Evolutionary conservation across 2,329 filamentous ascomycete species (phyloP), one percentile per base, ranked within the genome.

Genomic region (Stagonosporopsis rhizophila): DNA sequence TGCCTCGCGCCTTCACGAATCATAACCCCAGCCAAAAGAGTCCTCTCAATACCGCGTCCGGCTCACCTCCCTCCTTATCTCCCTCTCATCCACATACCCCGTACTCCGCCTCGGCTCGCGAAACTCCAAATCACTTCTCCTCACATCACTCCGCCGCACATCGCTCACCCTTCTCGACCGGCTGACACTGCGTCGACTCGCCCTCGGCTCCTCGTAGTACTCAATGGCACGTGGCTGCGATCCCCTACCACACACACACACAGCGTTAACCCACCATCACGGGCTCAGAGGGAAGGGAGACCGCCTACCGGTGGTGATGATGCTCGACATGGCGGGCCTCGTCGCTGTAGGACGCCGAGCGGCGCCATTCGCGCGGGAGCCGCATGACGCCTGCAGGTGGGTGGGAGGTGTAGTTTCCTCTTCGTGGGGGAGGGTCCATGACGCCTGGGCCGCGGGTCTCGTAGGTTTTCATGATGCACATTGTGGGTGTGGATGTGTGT

Each of bases 381-480:
- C 71, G 69, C 55, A 73, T 71, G 2, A 69, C 66, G 56, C 71
- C 71, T 1, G 70, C 71, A 8, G 69, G 71, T 1, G 69, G 64
- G 44, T 75, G 72, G 3, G 73, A 68, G 1, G 70, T 72, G 58
- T 62, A 73, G 54, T 68, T 69, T 32, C 70, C 72, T 19, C 61
- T 59, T 44, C 73, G 64, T 1, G 67, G 70, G 1, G 72, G 72
- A 0, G 72, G 72, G 40, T 74, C 71, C 40, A 68, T 39, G 41
- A 75, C 69, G 50, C 59, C 59, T 44, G 60, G 62, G 19, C 62
- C 61, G 53, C 60, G 62, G 11, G 70, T 70, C 42, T 68, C 67
- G 53, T 68, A 70, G 4, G 67, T 69, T 23, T 56, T 67, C 62
- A 75, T 67, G 47, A 75, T 65, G 54, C 73, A 75, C 73, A 75